A percentile compares a stretch with the other conserved stretches of the same genome.
Conservation (phyloP, 2,329 filamentous ascomycete genomes). For the Talaromyces albobiverticillius region DNA sequence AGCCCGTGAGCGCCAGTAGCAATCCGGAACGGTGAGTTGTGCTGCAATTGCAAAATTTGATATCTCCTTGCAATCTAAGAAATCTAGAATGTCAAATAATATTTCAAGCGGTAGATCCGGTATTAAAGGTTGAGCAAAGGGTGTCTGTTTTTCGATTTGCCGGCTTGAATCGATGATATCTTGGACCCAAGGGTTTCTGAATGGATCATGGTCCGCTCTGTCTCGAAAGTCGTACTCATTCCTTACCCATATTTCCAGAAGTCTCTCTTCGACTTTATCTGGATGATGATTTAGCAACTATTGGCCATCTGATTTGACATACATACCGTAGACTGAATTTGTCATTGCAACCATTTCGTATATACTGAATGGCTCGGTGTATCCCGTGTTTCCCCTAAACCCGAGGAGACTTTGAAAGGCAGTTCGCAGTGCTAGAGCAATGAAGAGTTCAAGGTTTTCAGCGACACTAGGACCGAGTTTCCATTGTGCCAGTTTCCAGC, state of each 20-base stretch:
- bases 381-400: no score
- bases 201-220: constrained; percentile 2
- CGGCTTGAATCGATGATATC: constrained; percentile 4
- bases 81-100: constrained; percentile 1
- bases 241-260: no score
- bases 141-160: neutral
- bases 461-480: constrained; percentile 1
- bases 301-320: neutral
- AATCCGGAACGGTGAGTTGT: neutral
- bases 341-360: neutral
- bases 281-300: no score
- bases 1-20: constrained; percentile 9
- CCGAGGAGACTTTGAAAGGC: no score
- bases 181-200: neutral
- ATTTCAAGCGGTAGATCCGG: constrained; percentile 1
- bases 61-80: constrained; percentile 1
- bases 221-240: neutral
- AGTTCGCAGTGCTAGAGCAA: constrained; percentile 2
- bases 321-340: neutral
- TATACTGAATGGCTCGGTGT: no score
- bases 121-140: constrained; percentile 1
- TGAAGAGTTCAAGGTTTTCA: constrained; percentile 4
- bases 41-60: neutral
- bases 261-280: no score
- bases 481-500: no score